Conservation (phyloP, 2,329 filamentous ascomycete genomes). For the Davidsoniella australis region DNA sequence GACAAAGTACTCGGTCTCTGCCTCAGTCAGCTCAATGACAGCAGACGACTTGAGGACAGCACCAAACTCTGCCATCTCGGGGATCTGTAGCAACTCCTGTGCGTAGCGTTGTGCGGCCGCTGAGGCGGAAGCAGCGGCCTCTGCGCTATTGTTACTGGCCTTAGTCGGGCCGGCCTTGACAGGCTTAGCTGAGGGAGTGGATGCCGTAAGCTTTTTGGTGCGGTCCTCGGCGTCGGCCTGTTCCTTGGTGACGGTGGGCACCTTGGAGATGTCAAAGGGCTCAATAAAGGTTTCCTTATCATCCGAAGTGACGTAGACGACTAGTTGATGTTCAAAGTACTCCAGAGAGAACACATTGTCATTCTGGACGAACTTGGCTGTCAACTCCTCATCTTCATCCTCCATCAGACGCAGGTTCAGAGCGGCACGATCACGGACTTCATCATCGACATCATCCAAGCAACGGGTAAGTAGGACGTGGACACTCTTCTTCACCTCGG, state of each 20-base stretch:
- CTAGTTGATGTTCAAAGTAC: constrained; percentile 90
- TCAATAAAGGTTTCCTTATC: constrained; percentile 69
- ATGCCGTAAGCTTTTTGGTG: constrained; percentile 89
- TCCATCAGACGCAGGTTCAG: constrained; percentile 84
- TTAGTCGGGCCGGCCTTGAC: constrained; percentile 60
- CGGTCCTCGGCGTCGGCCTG: constrained; percentile 92
- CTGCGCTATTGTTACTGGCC: constrained; percentile 48
- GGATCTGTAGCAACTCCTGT: constrained; percentile 71
- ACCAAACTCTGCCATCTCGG: constrained; percentile 81
- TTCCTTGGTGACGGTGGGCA: constrained; percentile 86
- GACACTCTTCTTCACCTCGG: constrained; percentile 92
- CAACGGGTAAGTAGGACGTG: constrained; percentile 83
- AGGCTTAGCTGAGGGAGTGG: constrained; percentile 84
- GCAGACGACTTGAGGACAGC: constrained; percentile 79
- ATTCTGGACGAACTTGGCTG: constrained; percentile 80
- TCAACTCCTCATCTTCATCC: constrained; percentile 78
- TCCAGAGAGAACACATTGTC: constrained; percentile 92
- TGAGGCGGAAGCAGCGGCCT: constrained; percentile 58
- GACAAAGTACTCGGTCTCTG: constrained; percentile 94
- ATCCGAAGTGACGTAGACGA: constrained; percentile 90
- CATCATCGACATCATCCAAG: constrained; percentile 91
- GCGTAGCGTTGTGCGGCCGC: constrained; percentile 78
- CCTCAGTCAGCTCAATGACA: constrained; percentile 79
- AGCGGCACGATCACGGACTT: constrained; percentile 88
- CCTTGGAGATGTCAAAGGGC: constrained; percentile 79